Evolutionary conservation across 345 rosid genomes (phyloP), one percentile per base, ranked within the genome.

Genomic region (Carallia brachiata): DNA sequence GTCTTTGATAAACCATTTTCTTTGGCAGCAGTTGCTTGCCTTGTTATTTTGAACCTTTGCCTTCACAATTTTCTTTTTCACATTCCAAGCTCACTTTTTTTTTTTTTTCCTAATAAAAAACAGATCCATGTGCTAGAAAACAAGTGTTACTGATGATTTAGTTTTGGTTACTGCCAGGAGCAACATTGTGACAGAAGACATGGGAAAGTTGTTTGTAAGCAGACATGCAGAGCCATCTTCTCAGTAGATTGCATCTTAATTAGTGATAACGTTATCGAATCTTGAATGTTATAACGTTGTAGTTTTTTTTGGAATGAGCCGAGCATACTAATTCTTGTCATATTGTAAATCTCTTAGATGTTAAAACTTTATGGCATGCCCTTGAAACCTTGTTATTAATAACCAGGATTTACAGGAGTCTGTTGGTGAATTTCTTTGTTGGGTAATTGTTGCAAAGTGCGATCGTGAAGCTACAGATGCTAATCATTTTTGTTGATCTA

Each of bases 161-260:
- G 58, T 47, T 34, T 73, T 16, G 55, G 7, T 68, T 53, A 44
- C 18, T 63, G 52, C 61, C 81, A 89, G 96, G 98, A 94, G 95
- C 83, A 94, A 94, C 74, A 82, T 94, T 79, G 98, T 91, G 39
- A 94, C 98, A 9, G 98, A 91, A 78, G 98, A 94, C 81, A 77
- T 94, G 12, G 79, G 91, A 83, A 90, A 79, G 87, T 85, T 94
- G 77, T 94, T 94, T 73, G 92, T 90, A 32, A 83, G 75, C 64
- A 83, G 74, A 75, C 84, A 80, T 9, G 75, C 85, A 28, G 90
- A 82, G 12, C 65, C 82, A 61, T 69, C 85, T 55, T 48, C 82
- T 73, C 44, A 63, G 12, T 80, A 77, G 76, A 66, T 70, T 56
- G 53, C 36, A 80, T 77, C 50, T 61, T 40, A 39, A 60, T 68